Conservation (phyloP, 2,329 filamentous ascomycete genomes). For the Colletotrichum somersetense region DNA sequence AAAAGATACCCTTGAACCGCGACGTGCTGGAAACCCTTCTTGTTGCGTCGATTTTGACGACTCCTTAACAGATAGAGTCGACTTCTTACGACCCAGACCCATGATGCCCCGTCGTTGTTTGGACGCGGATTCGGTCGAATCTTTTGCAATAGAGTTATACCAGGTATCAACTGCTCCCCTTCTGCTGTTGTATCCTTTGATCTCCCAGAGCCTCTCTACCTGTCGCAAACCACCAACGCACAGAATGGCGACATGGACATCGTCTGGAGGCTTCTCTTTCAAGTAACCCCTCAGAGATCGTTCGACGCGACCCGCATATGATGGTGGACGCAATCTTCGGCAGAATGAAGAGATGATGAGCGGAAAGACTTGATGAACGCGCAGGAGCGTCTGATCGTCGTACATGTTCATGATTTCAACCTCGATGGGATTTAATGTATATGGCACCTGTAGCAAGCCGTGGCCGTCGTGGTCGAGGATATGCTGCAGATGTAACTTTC, state of each 20-base stretch:
- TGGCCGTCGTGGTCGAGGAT: constrained; percentile 64
- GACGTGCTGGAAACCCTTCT: constrained; percentile 27
- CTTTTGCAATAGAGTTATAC: constrained; percentile 66
- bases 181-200: constrained; percentile 73
- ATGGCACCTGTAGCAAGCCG: constrained; percentile 65
- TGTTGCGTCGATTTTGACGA: constrained; percentile 42
- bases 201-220: constrained; percentile 74
- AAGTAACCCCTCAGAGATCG: constrained; percentile 73
- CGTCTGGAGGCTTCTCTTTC: constrained; percentile 71
- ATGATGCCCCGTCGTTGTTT: constrained; percentile 67
- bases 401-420: constrained; percentile 73
- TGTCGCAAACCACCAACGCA: constrained; percentile 72
- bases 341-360: constrained; percentile 74
- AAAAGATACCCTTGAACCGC: constrained; percentile 22
- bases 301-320: constrained; percentile 74
- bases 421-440: constrained; percentile 74
- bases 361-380: constrained; percentile 75
- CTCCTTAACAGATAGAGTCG: constrained; percentile 54
- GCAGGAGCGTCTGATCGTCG: constrained; percentile 71
- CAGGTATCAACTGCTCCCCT: constrained; percentile 71
- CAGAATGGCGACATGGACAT: constrained; percentile 71
- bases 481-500: constrained; percentile 69
- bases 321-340: constrained; percentile 71
- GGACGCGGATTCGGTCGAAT: constrained; percentile 54
- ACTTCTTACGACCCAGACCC: constrained; percentile 70